Conservation (phyloP, 31 red algal species). For the Pterothamnion heteromorphum region DNA sequence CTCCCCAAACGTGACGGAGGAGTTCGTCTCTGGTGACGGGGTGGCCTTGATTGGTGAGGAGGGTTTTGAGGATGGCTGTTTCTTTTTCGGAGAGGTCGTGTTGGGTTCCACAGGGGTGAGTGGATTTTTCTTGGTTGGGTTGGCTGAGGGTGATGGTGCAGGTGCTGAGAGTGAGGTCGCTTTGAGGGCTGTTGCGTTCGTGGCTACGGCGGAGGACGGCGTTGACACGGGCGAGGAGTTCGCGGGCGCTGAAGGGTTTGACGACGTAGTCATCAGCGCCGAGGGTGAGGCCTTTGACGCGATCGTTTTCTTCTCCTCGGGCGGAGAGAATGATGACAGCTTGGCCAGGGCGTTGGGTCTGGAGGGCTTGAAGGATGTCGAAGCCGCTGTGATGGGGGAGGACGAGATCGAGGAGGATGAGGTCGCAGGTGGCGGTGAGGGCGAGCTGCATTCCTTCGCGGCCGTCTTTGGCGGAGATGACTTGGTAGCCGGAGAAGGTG, state of each 20-base stretch:
- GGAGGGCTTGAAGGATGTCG: neutral
- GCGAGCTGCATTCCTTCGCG: neutral
- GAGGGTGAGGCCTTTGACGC: neutral
- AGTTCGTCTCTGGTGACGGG: neutral
- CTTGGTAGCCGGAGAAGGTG: neutral
- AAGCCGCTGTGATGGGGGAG: neutral
- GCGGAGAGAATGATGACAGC: constrained; percentile 10
- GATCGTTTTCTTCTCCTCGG: neutral
- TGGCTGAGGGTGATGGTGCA: neutral
- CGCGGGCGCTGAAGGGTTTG: neutral
- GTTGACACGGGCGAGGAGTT: neutral
- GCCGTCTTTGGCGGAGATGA: neutral
- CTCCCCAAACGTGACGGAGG: neutral
- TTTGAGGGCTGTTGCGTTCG: neutral
- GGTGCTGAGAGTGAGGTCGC: neutral
- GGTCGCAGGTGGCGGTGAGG: neutral
- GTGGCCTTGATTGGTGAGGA: neutral
- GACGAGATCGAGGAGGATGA: neutral
- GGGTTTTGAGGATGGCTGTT: neutral
- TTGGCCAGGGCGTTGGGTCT: neutral
- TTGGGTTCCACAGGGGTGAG: neutral
- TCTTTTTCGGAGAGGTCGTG: neutral
- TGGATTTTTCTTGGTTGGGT: neutral
- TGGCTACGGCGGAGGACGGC: neutral
- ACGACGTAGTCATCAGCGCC: constrained; percentile 34